phyloP scores from a whole-genome alignment of 2,329 filamentous ascomycete species.

The Claviceps monticola region DNA sequence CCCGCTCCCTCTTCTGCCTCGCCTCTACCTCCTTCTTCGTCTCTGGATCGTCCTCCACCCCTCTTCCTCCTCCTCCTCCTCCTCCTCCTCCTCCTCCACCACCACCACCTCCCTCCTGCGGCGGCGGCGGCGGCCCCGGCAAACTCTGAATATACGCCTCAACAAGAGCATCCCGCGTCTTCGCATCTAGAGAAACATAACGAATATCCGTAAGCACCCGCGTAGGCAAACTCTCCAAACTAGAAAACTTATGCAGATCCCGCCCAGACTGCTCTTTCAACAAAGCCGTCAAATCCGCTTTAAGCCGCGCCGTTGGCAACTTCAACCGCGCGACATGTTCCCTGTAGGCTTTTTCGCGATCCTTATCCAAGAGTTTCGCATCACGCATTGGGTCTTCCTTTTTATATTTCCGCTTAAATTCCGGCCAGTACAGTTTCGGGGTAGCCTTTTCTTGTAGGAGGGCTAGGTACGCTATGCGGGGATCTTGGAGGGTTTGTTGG shows the following conservation, averaged over 20 bases:
- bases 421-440: slow-evolving; percentile 90
- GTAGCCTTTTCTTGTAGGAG: slow-evolving; percentile 73
- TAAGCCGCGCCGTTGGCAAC: slow-evolving; percentile 50
- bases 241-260: slow-evolving; percentile 45
- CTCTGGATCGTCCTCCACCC: slow-evolving; percentile 35
- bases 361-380: slow-evolving; percentile 54
- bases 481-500: slow-evolving; percentile 68
- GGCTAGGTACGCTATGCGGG: slow-evolving; percentile 65
- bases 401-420: slow-evolving; percentile 84
- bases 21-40: slow-evolving; percentile 35
- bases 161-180: slow-evolving; percentile 49
- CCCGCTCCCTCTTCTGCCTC: slow-evolving; percentile 47
- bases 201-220: slow-evolving; percentile 52
- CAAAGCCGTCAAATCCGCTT: slow-evolving; percentile 53
- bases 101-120: slow-evolving; percentile 26
- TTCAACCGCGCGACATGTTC: slow-evolving; percentile 58
- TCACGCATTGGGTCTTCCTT: slow-evolving; percentile 73
- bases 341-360: slow-evolving; percentile 66
- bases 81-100: slow-evolving; percentile 39
- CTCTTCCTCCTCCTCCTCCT: slow-evolving; percentile 34
- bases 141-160: slow-evolving; percentile 53
- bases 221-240: slow-evolving; percentile 44
- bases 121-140: slow-evolving; percentile 38
- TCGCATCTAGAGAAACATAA: slow-evolving; percentile 51
- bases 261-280: slow-evolving; percentile 47